phyloP scores from a whole-genome alignment of 257 asterid genomes.

The Solanum sparsipilum region DNA sequence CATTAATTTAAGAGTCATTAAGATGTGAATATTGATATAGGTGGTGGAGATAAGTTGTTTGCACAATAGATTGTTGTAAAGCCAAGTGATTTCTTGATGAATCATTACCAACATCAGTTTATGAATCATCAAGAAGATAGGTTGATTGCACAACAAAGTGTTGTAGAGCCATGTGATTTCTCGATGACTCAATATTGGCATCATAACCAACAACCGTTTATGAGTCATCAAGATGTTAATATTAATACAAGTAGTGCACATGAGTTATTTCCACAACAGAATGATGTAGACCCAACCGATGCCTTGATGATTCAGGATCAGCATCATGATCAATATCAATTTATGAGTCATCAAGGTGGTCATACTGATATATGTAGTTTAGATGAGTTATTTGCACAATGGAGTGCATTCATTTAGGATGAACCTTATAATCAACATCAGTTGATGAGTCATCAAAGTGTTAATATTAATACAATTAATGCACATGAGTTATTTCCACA shows the following conservation, averaged over 20 bases:
- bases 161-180: no score
- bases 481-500: no score
- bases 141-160: no score
- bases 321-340: neutral
- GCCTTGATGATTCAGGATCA: neutral
- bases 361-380: slow-evolving; percentile 17
- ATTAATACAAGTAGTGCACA: slow-evolving; percentile 35
- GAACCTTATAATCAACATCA: no score
- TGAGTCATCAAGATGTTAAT: slow-evolving; percentile 24
- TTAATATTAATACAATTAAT: no score
- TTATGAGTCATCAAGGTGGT: slow-evolving; percentile 19
- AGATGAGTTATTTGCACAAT: neutral
- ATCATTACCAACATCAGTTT: neutral
- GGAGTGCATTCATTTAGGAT: neutral
- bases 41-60: neutral
- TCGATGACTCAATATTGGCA: no score
- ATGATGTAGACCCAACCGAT: no score
- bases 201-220: neutral
- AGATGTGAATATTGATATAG: neutral
- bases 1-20: neutral
- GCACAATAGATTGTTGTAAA: slow-evolving; percentile 87
- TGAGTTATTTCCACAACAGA: slow-evolving; percentile 20
- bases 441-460: no score
- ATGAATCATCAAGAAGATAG: slow-evolving; percentile 15
- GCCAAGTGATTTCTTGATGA: slow-evolving; percentile 44